Evolutionary conservation across 345 rosid genomes (phyloP).

Genomic region (Sonneratia alba): DNA sequence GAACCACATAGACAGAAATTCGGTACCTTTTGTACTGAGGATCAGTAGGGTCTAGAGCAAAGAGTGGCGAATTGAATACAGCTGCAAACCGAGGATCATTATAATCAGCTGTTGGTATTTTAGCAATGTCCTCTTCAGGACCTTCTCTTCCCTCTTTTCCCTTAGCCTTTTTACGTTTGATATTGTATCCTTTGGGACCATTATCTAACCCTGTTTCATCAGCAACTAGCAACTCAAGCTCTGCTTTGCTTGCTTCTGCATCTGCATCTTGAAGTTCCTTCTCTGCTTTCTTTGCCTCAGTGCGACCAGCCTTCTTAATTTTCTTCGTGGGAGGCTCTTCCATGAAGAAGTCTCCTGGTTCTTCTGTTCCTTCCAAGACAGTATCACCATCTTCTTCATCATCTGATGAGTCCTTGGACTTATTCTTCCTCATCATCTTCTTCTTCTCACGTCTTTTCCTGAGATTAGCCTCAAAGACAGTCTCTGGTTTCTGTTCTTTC

Average conservation of each 20-base stretch:
- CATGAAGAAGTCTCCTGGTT: conserved; percentile 59
- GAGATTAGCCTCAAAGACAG: conserved; percentile 63
- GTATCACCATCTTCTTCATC: conserved; percentile 34
- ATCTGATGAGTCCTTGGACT: conserved; percentile 43
- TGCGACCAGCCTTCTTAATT: conserved; percentile 26
- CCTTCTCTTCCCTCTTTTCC: conserved; percentile 46
- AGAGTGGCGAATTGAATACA: conserved; percentile 43
- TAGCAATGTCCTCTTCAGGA: conserved; percentile 33
- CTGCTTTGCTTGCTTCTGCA: conserved; percentile 60
- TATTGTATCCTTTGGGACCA: conserved; percentile 70
- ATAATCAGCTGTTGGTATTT: conserved; percentile 47
- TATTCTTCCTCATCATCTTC: conserved; percentile 48
- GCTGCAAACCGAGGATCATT: conserved; percentile 71
- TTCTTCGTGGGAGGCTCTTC: conserved; percentile 44
- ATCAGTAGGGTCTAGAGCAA: conserved; percentile 87
- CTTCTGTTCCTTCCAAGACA: conserved; percentile 32
- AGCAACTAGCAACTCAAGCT: conserved; percentile 74
- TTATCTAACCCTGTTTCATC: conserved; percentile 53
- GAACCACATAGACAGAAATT: background rate
- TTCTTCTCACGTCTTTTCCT: conserved; percentile 63
- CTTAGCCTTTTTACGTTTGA: conserved; percentile 49
- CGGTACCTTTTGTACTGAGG: conserved; percentile 86
- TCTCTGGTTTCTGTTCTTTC: conserved; percentile 61
- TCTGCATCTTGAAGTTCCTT: conserved; percentile 24
- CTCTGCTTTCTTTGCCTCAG: conserved; percentile 15